These are phyloP conservation scores for Skeletonema costatum DNA, from an alignment of 108 stramenopile species.

Conservation along the genomic window DNA sequence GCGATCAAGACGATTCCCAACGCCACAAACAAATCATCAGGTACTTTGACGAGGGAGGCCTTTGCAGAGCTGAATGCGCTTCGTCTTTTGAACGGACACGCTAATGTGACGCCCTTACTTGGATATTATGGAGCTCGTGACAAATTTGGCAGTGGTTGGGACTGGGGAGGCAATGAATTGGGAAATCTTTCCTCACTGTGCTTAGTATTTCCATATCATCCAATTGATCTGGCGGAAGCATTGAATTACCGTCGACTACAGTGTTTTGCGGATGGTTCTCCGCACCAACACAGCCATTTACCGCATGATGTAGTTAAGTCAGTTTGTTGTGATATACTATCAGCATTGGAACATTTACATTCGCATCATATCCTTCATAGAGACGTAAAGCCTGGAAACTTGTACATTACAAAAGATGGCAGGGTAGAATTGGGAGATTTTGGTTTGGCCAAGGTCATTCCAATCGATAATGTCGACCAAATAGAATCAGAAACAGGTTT, in stretches of 20 bases:
- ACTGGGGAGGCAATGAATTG: constrained; percentile 14
- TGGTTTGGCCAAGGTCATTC: constrained; percentile 63
- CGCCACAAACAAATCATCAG: constrained; percentile 32
- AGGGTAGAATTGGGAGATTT: constrained; percentile 77
- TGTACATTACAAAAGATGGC: constrained; percentile 63
- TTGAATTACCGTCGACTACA: constrained; percentile 59
- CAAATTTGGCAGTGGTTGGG: constrained; percentile 14
- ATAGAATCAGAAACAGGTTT: constrained; percentile 35
- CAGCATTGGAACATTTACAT: constrained; percentile 91
- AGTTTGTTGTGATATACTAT: constrained; percentile 61
- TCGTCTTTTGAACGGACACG: constrained; percentile 39
- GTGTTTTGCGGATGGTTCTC: constrained; percentile 25
- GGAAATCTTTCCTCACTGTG: constrained; percentile 39
- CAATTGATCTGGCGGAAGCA: constrained; percentile 63
- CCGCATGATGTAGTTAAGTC: constrained; percentile 43
- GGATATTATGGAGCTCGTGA: constrained; percentile 40
- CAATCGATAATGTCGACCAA: constrained; percentile 4
- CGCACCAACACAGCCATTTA: constrained; percentile 18
- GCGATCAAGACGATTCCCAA: constrained; percentile 71
- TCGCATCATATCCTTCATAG: constrained; percentile 87
- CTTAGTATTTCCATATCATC: constrained; percentile 75
- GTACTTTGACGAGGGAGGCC: constrained; percentile 40
- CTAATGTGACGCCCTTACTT: constrained; percentile 34
- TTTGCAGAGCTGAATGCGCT: constrained; percentile 49
- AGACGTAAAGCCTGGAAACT: constrained; percentile 95